Conservation (phyloP, 768 basidiomycete species). For the Gautieria morchelliformis region DNA sequence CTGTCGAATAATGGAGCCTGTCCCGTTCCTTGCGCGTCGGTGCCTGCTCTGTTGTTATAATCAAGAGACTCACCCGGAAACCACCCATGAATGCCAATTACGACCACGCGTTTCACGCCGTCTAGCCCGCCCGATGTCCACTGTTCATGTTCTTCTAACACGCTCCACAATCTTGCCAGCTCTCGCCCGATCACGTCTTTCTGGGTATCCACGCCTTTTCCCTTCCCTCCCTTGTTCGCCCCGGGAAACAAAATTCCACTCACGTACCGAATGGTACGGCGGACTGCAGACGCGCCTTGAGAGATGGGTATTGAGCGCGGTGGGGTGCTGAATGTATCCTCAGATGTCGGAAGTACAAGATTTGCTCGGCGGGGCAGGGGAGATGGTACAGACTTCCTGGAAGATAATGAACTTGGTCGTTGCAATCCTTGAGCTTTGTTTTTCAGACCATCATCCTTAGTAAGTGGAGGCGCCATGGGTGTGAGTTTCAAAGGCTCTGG, state of each 20-base stretch:
- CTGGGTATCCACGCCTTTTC: conserved; percentile 24
- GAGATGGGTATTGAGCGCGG: conserved; percentile 53
- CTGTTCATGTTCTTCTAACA: conserved; percentile 31
- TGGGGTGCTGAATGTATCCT: conserved; percentile 67
- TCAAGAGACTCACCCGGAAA: conserved; percentile 52
- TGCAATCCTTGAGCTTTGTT: background rate
- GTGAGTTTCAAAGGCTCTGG: conserved; percentile 20
- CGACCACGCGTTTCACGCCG: conserved; percentile 39
- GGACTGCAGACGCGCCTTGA: conserved; percentile 18
- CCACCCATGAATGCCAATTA: conserved; percentile 89
- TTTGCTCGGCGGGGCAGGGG: conserved; percentile 47
- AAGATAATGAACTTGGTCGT: conserved; percentile 12
- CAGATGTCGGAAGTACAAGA: conserved; percentile 82
- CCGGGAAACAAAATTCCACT: conserved; percentile 51
- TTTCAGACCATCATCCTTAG: conserved; percentile 29
- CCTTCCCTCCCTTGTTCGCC: conserved; percentile 24
- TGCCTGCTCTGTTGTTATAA: background rate
- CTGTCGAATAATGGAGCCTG: conserved; percentile 53
- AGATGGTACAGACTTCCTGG: conserved; percentile 20
- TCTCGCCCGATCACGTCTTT: conserved; percentile 38
- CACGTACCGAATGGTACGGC: conserved; percentile 50
- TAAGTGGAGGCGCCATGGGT: conserved; percentile 19
- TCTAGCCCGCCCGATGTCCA: conserved; percentile 4
- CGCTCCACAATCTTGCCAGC: conserved; percentile 62
- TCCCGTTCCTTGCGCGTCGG: conserved; percentile 4